Percentiles rank a stretch among this genome's conserved stretches.
Evolutionary conservation across 306 rosid genomes (phyloP).

Genomic region (Cajanus cajan): DNA sequence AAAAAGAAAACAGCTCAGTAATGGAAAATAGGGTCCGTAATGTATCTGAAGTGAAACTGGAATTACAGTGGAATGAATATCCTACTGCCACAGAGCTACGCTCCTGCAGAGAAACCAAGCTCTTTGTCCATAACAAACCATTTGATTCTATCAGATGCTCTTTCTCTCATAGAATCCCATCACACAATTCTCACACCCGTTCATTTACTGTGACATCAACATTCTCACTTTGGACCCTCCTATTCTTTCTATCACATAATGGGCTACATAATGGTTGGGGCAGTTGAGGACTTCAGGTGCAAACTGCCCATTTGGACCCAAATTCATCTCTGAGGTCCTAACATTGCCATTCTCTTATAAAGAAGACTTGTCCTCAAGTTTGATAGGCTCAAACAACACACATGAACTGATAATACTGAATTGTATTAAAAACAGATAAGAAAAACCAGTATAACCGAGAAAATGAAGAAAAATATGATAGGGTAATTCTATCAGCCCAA

Average conservation of each 20-base stretch:
- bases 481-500: neutral
- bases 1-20: neutral
- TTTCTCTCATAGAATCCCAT: neutral
- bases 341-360: too few relatives aligned
- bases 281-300: neutral
- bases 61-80: neutral
- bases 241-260: neutral
- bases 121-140: neutral
- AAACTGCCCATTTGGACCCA: neutral
- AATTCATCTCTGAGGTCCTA: neutral
- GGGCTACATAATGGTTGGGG: too few relatives aligned
- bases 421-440: neutral
- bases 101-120: neutral
- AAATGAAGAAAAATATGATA: neutral
- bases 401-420: neutral
- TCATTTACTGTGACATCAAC: neutral
- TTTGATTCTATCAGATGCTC: neutral
- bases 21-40: neutral
- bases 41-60: neutral
- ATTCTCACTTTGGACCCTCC: neutral
- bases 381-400: neutral
- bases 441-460: neutral
- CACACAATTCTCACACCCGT: neutral
- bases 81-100: neutral
- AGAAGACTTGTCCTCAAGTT: too few relatives aligned